Evolutionary conservation across 2,329 filamentous ascomycete species (phyloP), one percentile per base, ranked within the genome.

Genomic region (Leptographium galeiforme): DNA sequence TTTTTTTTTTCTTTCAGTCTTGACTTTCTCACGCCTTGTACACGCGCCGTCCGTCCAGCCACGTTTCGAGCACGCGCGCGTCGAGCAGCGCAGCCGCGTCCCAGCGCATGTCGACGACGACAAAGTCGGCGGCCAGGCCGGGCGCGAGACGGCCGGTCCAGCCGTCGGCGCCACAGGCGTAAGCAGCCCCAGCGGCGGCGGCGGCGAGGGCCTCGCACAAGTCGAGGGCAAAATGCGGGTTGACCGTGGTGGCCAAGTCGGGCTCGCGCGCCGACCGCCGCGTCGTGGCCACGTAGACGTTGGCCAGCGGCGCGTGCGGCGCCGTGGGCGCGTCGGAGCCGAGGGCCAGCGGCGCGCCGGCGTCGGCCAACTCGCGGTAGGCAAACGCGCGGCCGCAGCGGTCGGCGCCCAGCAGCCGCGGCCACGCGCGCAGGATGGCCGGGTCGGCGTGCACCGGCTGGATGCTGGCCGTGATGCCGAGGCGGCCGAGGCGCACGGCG

Each of bases 251-350:
- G 39, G 68, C 62, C 33, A 63, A 57, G 1, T 63, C 64, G 0
- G 72, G 72, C 57, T 80, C 72, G 6, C 75, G 65, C 8, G 76
- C 77, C 1, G 76, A 79, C 44, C 69, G 70, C 41, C 80, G 67
- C 19, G 78, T 83, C 2, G 78, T 77, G 0, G 77, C 79, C 4
- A 79, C 71, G 60, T 82, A 82, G 7, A 81, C 57, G 55, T 83
- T 83, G 3, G 68, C 70, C 45, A 81, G 65, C 8, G 78, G 72
- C 1, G 68, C 61, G 58, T 78, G 73, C 2, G 77, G 76, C 1
- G 80, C 79, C 0, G 79, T 82, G 0, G 79, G 79, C 0, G 77
- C 71, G 57, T 84, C 80, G 2, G 73, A 76, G 0, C 80, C 80
- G 12, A 84, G 69, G 0, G 79, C 78, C 0, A 84, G 63, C 1